phyloP scores from a whole-genome alignment of 805 yeast species.

The Ogataea pini region DNA sequence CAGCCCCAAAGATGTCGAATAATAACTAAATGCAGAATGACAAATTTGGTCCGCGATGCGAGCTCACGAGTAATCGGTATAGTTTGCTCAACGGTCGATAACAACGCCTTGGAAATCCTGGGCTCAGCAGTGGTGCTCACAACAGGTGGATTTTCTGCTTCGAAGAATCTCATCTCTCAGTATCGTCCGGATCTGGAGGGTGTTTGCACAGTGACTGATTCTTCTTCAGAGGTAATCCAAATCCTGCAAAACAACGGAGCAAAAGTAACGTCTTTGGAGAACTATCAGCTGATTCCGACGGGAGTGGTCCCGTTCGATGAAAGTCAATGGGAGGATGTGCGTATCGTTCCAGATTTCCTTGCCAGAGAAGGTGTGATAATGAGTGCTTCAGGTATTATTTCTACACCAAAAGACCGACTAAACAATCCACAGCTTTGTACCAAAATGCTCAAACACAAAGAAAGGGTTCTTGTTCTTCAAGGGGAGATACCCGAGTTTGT shows the following conservation, averaged over 20 bases:
- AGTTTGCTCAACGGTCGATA: slow-evolving; percentile 27
- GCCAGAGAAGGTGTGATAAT: slow-evolving; percentile 12
- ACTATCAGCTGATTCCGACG: slow-evolving; percentile 65
- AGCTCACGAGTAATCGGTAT: slow-evolving; percentile 24
- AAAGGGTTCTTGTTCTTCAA: slow-evolving; percentile 14
- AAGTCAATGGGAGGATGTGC: neutral
- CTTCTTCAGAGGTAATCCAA: slow-evolving; percentile 59
- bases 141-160: slow-evolving; percentile 60
- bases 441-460: slow-evolving; percentile 9
- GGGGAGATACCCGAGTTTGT: slow-evolving; percentile 1
- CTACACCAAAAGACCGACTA: slow-evolving; percentile 4
- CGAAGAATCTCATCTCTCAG: slow-evolving; percentile 44
- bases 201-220: slow-evolving; percentile 53
- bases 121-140: slow-evolving; percentile 60
- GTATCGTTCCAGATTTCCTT: slow-evolving; percentile 10
- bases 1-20: slow-evolving; percentile 42
- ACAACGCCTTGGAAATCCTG: slow-evolving; percentile 29
- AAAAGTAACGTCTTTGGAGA: slow-evolving; percentile 53
- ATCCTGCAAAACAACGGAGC: slow-evolving; percentile 51
- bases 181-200: slow-evolving; percentile 55
- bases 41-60: slow-evolving; percentile 38
- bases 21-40: slow-evolving; percentile 36
- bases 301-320: slow-evolving; percentile 52
- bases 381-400: slow-evolving; percentile 13
- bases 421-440: slow-evolving; percentile 13